Evolutionary conservation across 2,329 filamentous ascomycete species (phyloP), one percentile per base, ranked within the genome.

Genomic region (Plenodomus tracheiphilus): DNA sequence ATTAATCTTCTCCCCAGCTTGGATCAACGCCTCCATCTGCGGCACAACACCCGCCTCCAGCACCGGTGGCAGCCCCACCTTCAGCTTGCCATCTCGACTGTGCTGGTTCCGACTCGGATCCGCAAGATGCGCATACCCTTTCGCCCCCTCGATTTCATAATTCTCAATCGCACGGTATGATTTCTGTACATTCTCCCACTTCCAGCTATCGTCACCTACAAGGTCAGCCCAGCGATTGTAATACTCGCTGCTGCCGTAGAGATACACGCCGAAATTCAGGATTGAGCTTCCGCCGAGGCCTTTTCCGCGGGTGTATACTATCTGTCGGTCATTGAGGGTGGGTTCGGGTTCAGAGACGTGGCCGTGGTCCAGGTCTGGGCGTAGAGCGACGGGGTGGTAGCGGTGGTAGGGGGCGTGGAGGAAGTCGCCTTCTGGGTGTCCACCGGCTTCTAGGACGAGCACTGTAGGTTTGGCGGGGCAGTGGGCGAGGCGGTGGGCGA

Each of bases 371-470:
- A 84, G 69, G 8, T 76, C 72, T 5, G 71, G 71, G 32, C 80
- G 77, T 21, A 80, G 81, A 1, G 54, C 46, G 21, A 54, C 46
- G 2, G 53, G 49, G n/a, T 64, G 58, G 66, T 79, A 87, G 39
- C 84, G 77, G 56, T 86, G 76, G n/a, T 76, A 81, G 2, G 79
- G 77, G 8, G 79, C 70, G 19, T 36, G 48, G 8, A 71, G 58
- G 34, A 54, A 66, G 8, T 72, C 65, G 4, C 65, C 70, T 48
- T 80, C 76, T 1, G 77, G 74, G 40, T 84, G 81, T 1, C 74
- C 70, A 10, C 85, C 85, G 1, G 84, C 84, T 67, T 87, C 85
- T 2, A 87, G 68, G 1, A 88, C 75, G 1, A 87, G 76, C 1
- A 87, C 78, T 0, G 64, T 74, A 0, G 84, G 84, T 8, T 69